phyloP scores from a whole-genome alignment of 2,329 filamentous ascomycete species.

The Verticillium tricorpus region DNA sequence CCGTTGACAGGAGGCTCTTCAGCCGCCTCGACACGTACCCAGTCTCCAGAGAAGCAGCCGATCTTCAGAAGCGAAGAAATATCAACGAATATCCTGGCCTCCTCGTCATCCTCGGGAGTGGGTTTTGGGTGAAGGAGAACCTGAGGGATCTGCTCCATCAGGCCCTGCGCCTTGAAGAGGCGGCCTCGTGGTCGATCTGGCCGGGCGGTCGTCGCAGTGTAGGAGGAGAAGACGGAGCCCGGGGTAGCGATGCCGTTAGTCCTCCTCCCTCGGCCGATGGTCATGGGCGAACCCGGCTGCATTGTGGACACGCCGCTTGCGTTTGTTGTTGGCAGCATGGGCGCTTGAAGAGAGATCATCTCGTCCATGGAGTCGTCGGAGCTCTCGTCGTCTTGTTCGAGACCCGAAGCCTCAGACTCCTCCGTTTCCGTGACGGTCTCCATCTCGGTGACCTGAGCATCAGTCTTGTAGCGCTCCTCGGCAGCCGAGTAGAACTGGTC shows the following conservation, averaged over 20 bases:
- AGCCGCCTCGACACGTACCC: constrained; percentile 79
- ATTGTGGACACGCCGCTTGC: constrained; percentile 77
- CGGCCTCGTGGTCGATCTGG: constrained; percentile 69
- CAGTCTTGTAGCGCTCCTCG: constrained; percentile 66
- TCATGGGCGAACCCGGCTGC: constrained; percentile 76
- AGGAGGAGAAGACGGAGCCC: constrained; percentile 83
- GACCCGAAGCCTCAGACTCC: constrained; percentile 54
- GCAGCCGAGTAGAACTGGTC: constrained; percentile 92
- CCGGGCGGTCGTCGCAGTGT: constrained; percentile 77
- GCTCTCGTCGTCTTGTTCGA: constrained; percentile 66
- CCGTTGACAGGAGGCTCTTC: constrained; percentile 68
- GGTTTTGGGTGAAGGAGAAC: constrained; percentile 85
- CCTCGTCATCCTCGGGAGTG: constrained; percentile 71
- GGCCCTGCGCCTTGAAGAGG: constrained; percentile 76
- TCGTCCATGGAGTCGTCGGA: constrained; percentile 92
- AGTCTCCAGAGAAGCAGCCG: constrained; percentile 96
- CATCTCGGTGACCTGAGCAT: constrained; percentile 54
- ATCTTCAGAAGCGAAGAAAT: constrained; percentile 81
- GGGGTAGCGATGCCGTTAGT: constrained; percentile 76
- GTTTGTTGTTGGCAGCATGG: constrained; percentile 70
- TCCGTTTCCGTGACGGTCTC: constrained; percentile 58
- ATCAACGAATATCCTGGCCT: constrained; percentile 86
- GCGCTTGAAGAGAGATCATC: constrained; percentile 83
- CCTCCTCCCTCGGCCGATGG: constrained; percentile 58
- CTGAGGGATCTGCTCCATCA: constrained; percentile 66